Conservation (phyloP, 2,329 filamentous ascomycete genomes). For the Metarhizium brunneum region DNA sequence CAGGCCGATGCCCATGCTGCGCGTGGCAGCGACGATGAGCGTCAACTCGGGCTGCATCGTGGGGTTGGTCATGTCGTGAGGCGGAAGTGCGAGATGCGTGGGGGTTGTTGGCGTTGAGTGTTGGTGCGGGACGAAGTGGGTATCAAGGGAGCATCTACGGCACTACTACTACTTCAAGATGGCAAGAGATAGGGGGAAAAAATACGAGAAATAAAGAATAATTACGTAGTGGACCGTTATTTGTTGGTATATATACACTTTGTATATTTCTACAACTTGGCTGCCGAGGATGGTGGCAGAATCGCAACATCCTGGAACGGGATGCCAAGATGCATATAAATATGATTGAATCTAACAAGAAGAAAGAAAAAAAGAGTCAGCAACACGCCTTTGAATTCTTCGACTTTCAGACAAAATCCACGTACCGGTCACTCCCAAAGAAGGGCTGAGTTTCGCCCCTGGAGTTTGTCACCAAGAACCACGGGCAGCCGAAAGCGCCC, state of each 20-base stretch:
- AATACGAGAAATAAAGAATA: no score
- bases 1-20: slow-evolving; percentile 78
- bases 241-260: neutral
- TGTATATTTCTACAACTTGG: slow-evolving; percentile 24
- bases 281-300: slow-evolving; percentile 15
- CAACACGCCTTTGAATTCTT: neutral
- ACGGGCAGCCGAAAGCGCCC: slow-evolving; percentile 70
- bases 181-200: no score
- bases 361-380: neutral
- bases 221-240: no score
- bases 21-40: slow-evolving; percentile 91
- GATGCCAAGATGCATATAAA: slow-evolving; percentile 58
- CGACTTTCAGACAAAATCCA: slow-evolving; percentile 4
- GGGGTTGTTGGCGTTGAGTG: neutral
- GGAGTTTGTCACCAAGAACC: slow-evolving; percentile 57
- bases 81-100: no score
- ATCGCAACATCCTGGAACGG: slow-evolving; percentile 44
- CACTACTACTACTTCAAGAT: no score
- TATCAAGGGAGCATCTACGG: no score
- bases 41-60: slow-evolving; percentile 54
- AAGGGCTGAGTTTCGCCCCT: slow-evolving; percentile 56
- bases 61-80: neutral
- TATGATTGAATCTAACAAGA: slow-evolving; percentile 48
- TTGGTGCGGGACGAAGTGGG: neutral
- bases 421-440: slow-evolving; percentile 63